phyloP scores from a whole-genome alignment of 2,329 filamentous ascomycete species.

The Calonectria pseudoturangicola region DNA sequence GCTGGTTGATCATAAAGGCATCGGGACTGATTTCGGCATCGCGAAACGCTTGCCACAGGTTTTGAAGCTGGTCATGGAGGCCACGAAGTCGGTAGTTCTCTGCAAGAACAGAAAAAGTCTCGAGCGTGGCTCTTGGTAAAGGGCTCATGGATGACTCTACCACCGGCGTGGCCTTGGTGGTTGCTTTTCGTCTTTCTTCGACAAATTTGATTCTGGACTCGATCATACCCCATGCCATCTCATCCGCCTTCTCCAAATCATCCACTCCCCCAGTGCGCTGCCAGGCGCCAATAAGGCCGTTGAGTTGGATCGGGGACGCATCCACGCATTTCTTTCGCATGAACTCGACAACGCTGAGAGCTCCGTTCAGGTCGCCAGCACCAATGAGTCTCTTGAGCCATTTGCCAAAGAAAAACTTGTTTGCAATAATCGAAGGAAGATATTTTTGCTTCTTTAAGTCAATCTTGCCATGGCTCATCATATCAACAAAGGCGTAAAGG shows the following conservation, averaged over 20 bases:
- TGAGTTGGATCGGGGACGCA: constrained; percentile 84
- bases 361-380: constrained; percentile 81
- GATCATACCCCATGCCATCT: constrained; percentile 86
- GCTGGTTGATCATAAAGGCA: constrained; percentile 86
- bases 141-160: constrained; percentile 40
- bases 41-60: constrained; percentile 77
- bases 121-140: constrained; percentile 78
- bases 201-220: constrained; percentile 79
- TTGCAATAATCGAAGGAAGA: constrained; percentile 72
- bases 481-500: constrained; percentile 88
- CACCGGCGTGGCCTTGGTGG: constrained; percentile 15
- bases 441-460: constrained; percentile 66
- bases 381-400: constrained; percentile 92
- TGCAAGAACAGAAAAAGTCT: constrained; percentile 86
- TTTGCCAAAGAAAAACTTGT: constrained; percentile 89
- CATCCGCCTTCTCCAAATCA: constrained; percentile 77
- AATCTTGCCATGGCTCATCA: constrained; percentile 82
- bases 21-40: constrained; percentile 80
- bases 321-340: constrained; percentile 82
- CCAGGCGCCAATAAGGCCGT: constrained; percentile 88
- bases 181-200: constrained; percentile 62
- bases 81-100: constrained; percentile 81
- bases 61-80: constrained; percentile 73
- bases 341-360: constrained; percentile 82
- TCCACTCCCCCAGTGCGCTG: constrained; percentile 76